A percentile compares a stretch with the other conserved stretches of the same genome.
Evolutionary conservation across 345 rosid species (phyloP).

Genomic region (sweet orange (Citrus sinensis)): DVS_A1.0 CM039163.1:45894001-45894500

Average conservation of each 20-base stretch:
- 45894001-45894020: neutral
- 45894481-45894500: constrained; percentile 91
- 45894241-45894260: neutral
- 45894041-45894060: neutral
- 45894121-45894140: neutral
- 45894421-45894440: no score
- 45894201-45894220: neutral
- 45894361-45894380: no score
- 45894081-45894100: neutral
- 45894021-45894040: neutral
- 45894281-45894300: no score
- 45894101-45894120: neutral
- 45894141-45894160: neutral
- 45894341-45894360: no score
- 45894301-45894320: no score
- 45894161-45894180: neutral
- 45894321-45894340: no score
- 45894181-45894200: neutral
- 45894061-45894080: neutral
- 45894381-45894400: no score
- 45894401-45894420: no score
- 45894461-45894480: constrained; percentile 21
- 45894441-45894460: no score
- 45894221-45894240: neutral
- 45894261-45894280: no score